Evolutionary conservation across 176 grass and related monocot species (phyloP).

Genomic region (Oryza glumipatula): DNA sequence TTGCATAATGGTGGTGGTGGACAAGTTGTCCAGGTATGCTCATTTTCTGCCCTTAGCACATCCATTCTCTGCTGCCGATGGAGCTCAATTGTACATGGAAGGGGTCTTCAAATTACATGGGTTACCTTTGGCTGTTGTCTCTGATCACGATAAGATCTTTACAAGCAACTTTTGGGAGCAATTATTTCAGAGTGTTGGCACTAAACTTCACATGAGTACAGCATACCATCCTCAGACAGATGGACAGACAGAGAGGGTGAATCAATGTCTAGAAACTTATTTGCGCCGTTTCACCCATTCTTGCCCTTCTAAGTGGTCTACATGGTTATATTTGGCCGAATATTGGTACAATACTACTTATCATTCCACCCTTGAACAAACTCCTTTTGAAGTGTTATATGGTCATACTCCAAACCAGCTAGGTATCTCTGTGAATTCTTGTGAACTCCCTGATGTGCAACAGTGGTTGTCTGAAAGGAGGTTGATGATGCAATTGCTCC

Average conservation of each 20-base stretch:
- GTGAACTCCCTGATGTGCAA: too few relatives aligned
- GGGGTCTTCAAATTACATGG: neutral
- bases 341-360: neutral
- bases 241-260: neutral
- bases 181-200: neutral
- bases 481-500: too few relatives aligned
- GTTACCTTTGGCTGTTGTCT: neutral
- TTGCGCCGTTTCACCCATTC: neutral
- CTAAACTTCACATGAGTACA: neutral
- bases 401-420: neutral
- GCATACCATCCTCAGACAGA: neutral
- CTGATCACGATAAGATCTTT: neutral
- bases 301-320: neutral
- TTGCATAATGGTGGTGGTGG: neutral
- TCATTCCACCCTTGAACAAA: neutral
- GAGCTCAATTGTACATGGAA: neutral
- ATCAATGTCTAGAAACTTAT: neutral
- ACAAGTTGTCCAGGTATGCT: neutral
- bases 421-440: neutral
- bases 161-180: neutral
- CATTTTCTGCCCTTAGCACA: neutral
- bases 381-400: neutral
- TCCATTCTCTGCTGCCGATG: neutral
- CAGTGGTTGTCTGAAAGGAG: too few relatives aligned
- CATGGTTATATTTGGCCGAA: neutral